phyloP scores from a whole-genome alignment of 2,329 filamentous ascomycete genomes.

The Lachnellula suecica region DNA sequence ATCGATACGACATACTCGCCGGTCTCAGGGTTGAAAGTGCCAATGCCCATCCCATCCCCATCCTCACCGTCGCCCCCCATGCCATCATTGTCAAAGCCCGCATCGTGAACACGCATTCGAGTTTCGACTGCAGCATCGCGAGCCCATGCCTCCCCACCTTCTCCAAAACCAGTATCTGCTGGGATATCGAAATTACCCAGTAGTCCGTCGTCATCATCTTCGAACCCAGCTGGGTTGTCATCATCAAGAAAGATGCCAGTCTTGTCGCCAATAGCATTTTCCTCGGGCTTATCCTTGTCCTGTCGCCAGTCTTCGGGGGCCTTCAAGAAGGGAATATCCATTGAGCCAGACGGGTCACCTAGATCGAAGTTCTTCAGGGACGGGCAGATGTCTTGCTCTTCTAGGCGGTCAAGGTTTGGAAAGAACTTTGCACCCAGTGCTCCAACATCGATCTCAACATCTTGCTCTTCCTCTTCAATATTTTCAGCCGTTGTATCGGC shows the following conservation, averaged over 20 bases:
- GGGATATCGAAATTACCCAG: constrained; percentile 69
- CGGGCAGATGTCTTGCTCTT: constrained; percentile 89
- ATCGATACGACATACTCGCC: constrained; percentile 80
- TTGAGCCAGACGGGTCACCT: constrained; percentile 77
- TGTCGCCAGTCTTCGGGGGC: constrained; percentile 83
- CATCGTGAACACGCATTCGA: constrained; percentile 77
- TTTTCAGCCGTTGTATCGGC: constrained; percentile 39
- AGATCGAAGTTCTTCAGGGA: constrained; percentile 93
- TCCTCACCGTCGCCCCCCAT: constrained; percentile 50
- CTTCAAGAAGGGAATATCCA: constrained; percentile 90
- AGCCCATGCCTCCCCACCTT: constrained; percentile 95
- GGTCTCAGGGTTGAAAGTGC: constrained; percentile 63
- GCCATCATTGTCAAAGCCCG: constrained; percentile 53
- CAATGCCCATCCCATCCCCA: constrained; percentile 46
- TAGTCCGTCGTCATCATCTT: constrained; percentile 70
- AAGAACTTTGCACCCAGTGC: constrained; percentile 81
- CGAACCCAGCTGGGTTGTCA: constrained; percentile 79
- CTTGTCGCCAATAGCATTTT: constrained; percentile 57
- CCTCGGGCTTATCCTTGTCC: constrained; percentile 60
- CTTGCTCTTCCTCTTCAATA: constrained; percentile 48
- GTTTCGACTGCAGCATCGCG: constrained; percentile 83
- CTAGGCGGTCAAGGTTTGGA: constrained; percentile 72
- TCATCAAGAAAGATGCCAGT: constrained; percentile 85
- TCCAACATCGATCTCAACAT: constrained; percentile 76
- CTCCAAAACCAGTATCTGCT: constrained; percentile 80